phyloP scores from a whole-genome alignment of 2,329 filamentous ascomycete genomes.

The Ramularia endophylla region DNA sequence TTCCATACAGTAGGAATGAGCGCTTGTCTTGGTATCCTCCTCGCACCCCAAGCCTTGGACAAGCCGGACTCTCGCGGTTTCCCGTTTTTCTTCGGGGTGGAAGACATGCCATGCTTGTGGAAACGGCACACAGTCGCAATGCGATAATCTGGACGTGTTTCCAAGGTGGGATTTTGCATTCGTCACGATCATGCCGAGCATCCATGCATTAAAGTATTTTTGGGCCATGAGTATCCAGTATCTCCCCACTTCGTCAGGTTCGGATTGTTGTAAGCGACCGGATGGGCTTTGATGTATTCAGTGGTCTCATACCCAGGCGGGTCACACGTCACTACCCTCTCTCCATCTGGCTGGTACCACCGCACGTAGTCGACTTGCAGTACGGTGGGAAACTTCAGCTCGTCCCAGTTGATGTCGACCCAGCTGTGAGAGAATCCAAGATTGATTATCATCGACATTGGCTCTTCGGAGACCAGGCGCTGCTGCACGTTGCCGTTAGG shows the following conservation, averaged over 20 bases:
- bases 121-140: background rate
- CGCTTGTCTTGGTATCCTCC: too few relatives aligned
- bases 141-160: too few relatives aligned
- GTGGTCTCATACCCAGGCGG: constrained; percentile 50
- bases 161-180: background rate
- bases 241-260: constrained; percentile 45
- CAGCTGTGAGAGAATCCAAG: constrained; percentile 48
- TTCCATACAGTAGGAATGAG: too few relatives aligned
- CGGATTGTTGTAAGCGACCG: constrained; percentile 43
- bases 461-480: constrained; percentile 47
- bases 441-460: constrained; percentile 50
- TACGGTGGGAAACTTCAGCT: constrained; percentile 45
- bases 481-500: constrained; percentile 49
- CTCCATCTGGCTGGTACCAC: constrained; percentile 46
- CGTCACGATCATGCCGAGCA: constrained; percentile 28
- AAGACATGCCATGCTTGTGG: background rate
- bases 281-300: constrained; percentile 45
- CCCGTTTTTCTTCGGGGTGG: too few relatives aligned
- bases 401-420: constrained; percentile 41
- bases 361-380: constrained; percentile 52
- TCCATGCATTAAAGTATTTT: constrained; percentile 39
- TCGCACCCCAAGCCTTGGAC: too few relatives aligned
- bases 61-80: too few relatives aligned
- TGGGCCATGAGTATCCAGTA: constrained; percentile 37
- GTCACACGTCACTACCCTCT: constrained; percentile 49